Conservation (phyloP, 1,284 basidiomycete species). For the Tilletia caries region DNA sequence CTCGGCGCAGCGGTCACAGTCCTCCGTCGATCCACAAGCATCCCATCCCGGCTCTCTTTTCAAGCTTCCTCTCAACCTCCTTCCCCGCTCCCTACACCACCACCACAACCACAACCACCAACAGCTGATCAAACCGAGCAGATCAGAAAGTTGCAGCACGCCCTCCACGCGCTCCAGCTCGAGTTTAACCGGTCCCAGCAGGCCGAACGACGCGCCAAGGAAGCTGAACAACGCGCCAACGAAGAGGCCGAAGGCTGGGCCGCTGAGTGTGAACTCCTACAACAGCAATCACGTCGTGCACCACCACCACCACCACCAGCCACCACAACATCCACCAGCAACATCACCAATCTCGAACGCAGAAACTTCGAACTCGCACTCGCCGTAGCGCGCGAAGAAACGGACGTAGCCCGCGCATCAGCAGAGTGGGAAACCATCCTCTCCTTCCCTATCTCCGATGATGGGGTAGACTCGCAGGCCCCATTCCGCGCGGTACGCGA, state of each 20-base stretch:
- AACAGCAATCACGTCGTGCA: too few relatives aligned
- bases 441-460: neutral
- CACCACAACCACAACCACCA: neutral
- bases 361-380: neutral
- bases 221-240: neutral
- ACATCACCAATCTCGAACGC: neutral
- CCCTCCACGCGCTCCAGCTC: neutral
- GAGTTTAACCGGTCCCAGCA: neutral
- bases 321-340: neutral
- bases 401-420: neutral
- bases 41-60: neutral
- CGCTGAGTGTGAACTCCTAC: conserved; percentile 1
- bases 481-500: neutral
- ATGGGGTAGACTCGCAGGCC: neutral
- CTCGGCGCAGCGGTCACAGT: neutral
- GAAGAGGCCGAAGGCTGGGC: conserved; percentile 11
- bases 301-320: neutral
- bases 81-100: neutral
- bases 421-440: neutral
- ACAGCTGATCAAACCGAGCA: too few relatives aligned
- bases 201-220: neutral
- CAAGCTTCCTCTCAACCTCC: neutral
- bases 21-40: neutral
- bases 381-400: neutral
- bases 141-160: neutral